Evolutionary conservation across 2,329 filamentous ascomycete genomes (phyloP).

Genomic region (Phaeosphaeriaceae sp.): DNA sequence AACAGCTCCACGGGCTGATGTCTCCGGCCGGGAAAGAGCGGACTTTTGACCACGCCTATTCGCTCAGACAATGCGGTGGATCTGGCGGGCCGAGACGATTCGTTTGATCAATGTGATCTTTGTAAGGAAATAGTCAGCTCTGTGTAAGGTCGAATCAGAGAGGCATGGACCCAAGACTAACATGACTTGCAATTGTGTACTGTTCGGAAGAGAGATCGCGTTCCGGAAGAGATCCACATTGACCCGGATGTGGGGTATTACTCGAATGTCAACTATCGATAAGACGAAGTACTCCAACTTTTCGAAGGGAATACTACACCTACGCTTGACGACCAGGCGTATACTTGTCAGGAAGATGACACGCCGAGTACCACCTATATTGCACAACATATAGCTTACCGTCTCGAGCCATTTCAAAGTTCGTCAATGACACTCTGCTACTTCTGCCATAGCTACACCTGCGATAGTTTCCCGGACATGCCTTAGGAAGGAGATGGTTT

Average conservation of each 20-base stretch:
- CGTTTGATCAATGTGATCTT: slow-evolving; percentile 19
- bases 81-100: slow-evolving; percentile 17
- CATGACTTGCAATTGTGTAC: not conserved
- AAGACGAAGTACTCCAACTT: not conserved
- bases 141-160: slow-evolving; percentile 8
- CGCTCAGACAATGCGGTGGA: slow-evolving; percentile 10
- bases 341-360: too few relatives aligned
- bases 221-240: not conserved
- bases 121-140: slow-evolving; percentile 25
- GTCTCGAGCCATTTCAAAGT: too few relatives aligned
- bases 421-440: too few relatives aligned
- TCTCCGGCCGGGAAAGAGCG: slow-evolving; percentile 14
- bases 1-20: slow-evolving; percentile 14
- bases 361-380: too few relatives aligned
- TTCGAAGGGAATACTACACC: too few relatives aligned
- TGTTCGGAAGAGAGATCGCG: not conserved
- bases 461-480: too few relatives aligned
- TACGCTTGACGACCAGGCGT: too few relatives aligned
- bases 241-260: not conserved
- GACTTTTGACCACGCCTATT: slow-evolving; percentile 17
- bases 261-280: not conserved
- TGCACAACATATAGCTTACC: too few relatives aligned
- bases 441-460: too few relatives aligned
- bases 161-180: slow-evolving; percentile 5
- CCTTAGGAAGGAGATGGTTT: too few relatives aligned